phyloP scores from a whole-genome alignment of 805 yeast species.

The Clavispora phyllophila region DNA sequence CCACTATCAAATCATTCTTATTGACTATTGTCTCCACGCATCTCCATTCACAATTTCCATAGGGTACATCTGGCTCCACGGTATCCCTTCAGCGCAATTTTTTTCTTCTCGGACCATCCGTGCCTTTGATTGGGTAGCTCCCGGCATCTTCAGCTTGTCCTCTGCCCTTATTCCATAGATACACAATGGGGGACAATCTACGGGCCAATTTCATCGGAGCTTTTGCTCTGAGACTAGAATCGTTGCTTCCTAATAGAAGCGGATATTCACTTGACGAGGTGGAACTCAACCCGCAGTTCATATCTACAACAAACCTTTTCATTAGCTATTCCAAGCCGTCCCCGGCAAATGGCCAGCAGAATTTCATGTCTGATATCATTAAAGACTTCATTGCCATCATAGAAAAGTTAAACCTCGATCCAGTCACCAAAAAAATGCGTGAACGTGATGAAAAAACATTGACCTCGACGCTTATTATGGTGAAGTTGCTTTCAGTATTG shows the following conservation, averaged over 20 bases:
- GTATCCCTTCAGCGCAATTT: not conserved
- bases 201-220: conserved; percentile 11
- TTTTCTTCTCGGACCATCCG: not conserved
- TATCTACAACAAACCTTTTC: conserved; percentile 27
- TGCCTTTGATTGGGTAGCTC: not conserved
- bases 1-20: not conserved
- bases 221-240: conserved; percentile 21
- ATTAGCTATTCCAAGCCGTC: conserved; percentile 12
- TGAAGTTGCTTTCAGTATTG: conserved; percentile 26
- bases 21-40: not conserved
- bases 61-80: not conserved
- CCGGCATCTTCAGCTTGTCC: not conserved
- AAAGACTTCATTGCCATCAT: conserved; percentile 21
- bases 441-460: conserved; percentile 28
- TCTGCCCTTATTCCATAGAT: not conserved
- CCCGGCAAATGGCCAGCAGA: conserved; percentile 11
- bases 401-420: conserved; percentile 14
- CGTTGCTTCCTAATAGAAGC: conserved; percentile 33
- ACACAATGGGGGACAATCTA: conserved; percentile 3
- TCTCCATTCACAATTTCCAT: not conserved
- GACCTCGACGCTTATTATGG: conserved; percentile 27
- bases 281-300: conserved; percentile 37
- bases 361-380: conserved; percentile 16
- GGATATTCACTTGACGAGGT: conserved; percentile 37
- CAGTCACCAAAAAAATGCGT: conserved; percentile 20